Evolutionary conservation across 2,329 filamentous ascomycete genomes (phyloP), one percentile per base, ranked within the genome.

Genomic region (Calonectria crousiana): DNA sequence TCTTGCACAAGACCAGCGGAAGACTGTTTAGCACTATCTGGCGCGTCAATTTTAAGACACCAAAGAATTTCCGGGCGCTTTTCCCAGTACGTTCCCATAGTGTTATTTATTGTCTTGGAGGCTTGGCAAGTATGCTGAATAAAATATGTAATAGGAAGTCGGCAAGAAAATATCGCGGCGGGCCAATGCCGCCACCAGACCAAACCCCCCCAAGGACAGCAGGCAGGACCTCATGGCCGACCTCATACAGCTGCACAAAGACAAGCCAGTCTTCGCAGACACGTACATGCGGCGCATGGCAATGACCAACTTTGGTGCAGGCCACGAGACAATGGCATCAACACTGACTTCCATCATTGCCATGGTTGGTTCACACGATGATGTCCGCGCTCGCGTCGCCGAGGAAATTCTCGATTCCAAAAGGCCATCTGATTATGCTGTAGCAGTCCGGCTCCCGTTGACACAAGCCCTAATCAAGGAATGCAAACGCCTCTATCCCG

Each of bases 281-380:
- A 80, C 77, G 0, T 90, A 90, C 67, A 84, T 90, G 13, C 86
- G 86, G 3, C 87, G 89, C 34, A 88, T 90, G 84, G 88, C 87
- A 3, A 83, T 89, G 3, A 90, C 89, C 2, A 90, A 90, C 75
- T 90, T 90, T 76, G 89, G 89, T 14, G 89, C 89, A 1, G 89
- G 89, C 0, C 89, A 90, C 73, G 89, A 90, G 77, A 90, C 89
- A 0, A 85, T 90, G 83, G 88, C 88, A 14, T 89, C 89, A 1
- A 89, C 89, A 0, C 78, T 90, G 9, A 90, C 88, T 0, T 86
- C 89, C 4, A 82, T 85, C 28, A 78, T 91, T 60, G 82, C 87
- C 60, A 86, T 89, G 84, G 83, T 91, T 30, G 88, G 84, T 1
- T 84, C 85, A 0, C 83, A 88, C 36, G 49, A 77, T 0, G 76